phyloP scores from a whole-genome alignment of 441 rosid species.

The Erodium texanum region DNA sequence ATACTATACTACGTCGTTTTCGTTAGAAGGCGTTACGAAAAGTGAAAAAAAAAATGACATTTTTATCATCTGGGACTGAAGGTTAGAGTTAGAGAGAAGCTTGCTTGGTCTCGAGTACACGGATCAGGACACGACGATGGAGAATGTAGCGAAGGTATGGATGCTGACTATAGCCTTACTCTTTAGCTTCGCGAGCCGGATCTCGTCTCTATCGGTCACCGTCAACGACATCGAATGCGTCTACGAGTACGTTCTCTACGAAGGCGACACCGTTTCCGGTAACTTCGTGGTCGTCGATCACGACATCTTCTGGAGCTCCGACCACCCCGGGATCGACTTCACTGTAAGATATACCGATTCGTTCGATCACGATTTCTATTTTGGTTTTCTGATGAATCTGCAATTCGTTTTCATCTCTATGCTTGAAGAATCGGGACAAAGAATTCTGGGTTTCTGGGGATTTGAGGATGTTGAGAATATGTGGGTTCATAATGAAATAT shows the following conservation, averaged over 20 bases:
- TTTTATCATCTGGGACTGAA: no score
- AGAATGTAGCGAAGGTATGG: neutral
- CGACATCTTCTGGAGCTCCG: constrained; percentile 91
- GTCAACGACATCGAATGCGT: constrained; percentile 90
- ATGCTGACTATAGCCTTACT: constrained; percentile 22
- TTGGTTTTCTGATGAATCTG: neutral
- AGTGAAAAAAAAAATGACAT: no score
- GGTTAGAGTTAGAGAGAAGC: no score
- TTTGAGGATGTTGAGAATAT: neutral
- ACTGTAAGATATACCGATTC: constrained; percentile 31
- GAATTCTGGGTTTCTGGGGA: neutral
- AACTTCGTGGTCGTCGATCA: constrained; percentile 95
- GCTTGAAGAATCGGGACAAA: neutral
- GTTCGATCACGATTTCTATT: neutral
- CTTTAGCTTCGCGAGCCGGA: constrained; percentile 30
- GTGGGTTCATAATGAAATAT: neutral
- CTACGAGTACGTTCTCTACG: constrained; percentile 84
- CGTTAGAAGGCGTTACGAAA: no score
- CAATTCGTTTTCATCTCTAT: neutral
- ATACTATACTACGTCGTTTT: no score
- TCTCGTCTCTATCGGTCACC: constrained; percentile 72
- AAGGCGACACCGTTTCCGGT: constrained; percentile 78
- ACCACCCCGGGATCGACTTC: constrained; percentile 93
- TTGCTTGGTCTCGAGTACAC: no score
- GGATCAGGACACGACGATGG: neutral